Evolutionary conservation across 805 yeast species (phyloP), one percentile per base, ranked within the genome.

Genomic region (Pichia nakasei): DNA sequence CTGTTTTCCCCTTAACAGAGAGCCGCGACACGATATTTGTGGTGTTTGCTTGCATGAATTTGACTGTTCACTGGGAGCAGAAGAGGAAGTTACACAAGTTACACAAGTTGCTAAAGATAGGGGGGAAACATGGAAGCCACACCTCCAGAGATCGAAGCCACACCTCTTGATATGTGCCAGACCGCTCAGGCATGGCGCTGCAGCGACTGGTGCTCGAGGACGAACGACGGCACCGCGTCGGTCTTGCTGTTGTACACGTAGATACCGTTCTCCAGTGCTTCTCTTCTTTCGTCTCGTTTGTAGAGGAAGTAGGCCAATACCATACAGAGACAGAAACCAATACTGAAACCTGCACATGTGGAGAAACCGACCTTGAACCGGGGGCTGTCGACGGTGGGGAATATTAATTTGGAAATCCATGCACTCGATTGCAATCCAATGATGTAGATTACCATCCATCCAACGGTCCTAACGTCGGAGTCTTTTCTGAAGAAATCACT

Each of bases 401-500:
- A 66, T 27, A 52, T 50, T 3, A 66, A 45, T 22, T 57, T 48
- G 34, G 51, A 45, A 12, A 64, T 58, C 67, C 68, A 64, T 11
- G 65, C 67, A 35, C 54, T 51, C 4, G 69, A 57, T 44, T 56
- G 63, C 17, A 57, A 41, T 15, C 82, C 79, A 37, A 72, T 67
- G 5, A 76, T 59, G 55, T 78, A 77, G 60, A 74, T 70, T 7
- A 73, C 64, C 48, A 77, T 75, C 72, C 80, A 73, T 4, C 73
- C 71, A 37, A 78, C 70, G 8, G 81, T 75, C 52, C 78, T 66
- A 38, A 70, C 67, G 47, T 76, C 72, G 13, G 75, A 75, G 55
- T 78, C 80, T 46, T 72, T 65, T 48, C 85, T 66, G 47, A 77
- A 65, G 42, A 78, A 70, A 59, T 78, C 84, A 52, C 72, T 72